Evolutionary conservation across 2,329 filamentous ascomycete genomes (phyloP).

Genomic region (Xylariaceae sp.): DNA sequence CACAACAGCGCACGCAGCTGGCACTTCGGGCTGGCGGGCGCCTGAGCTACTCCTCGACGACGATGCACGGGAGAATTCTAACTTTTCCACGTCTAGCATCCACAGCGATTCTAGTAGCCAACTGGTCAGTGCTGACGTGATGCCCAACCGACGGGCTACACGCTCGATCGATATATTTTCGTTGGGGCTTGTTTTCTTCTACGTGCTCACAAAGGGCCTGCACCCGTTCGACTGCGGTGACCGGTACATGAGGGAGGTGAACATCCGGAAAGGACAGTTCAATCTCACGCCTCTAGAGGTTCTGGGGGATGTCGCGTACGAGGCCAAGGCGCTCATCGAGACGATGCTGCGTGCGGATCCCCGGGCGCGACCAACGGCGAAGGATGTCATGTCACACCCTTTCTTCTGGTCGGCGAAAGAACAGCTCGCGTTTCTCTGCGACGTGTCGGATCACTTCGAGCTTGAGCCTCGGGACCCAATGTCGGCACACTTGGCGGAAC

Average conservation of each 20-base stretch:
- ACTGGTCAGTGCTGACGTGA: conserved; percentile 54
- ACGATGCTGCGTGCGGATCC: conserved; percentile 72
- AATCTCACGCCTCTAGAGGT: conserved; percentile 66
- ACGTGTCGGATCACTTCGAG: conserved; percentile 95
- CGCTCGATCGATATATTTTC: conserved; percentile 97
- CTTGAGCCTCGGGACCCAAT: conserved; percentile 83
- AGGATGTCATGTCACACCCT: conserved; percentile 63
- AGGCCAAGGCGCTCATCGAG: conserved; percentile 80
- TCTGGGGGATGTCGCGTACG: conserved; percentile 77
- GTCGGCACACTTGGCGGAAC: conserved; percentile 59
- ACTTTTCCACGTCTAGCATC: conserved; percentile 45
- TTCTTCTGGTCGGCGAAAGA: conserved; percentile 96
- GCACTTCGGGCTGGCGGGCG: conserved; percentile 93
- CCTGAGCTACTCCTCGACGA: conserved; percentile 86
- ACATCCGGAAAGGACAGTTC: conserved; percentile 87
- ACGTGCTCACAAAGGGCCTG: conserved; percentile 86
- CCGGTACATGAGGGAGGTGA: conserved; percentile 92
- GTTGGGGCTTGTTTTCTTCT: conserved; percentile 95
- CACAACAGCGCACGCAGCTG: conserved; percentile 87
- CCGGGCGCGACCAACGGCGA: conserved; percentile 47
- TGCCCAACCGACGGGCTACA: conserved; percentile 73
- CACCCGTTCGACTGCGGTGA: conserved; percentile 95
- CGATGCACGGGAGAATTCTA: conserved; percentile 51
- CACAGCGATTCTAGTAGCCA: conserved; percentile 61
- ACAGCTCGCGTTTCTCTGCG: conserved; percentile 86